Base-by-base conservation (phyloP, 139 green algal genomes). In the Pleodorina starrii region DNA sequence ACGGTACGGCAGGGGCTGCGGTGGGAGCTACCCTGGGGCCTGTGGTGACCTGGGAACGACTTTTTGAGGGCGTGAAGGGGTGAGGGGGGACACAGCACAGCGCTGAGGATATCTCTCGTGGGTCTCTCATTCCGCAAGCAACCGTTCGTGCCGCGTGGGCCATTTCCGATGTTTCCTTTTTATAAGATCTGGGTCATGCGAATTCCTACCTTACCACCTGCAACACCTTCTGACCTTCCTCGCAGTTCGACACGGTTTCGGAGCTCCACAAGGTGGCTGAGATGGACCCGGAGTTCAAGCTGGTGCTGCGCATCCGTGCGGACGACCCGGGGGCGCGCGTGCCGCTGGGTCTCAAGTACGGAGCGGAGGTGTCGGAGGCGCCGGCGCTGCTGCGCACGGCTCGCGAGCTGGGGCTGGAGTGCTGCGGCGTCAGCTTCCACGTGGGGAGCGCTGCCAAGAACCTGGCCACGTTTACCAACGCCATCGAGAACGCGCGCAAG, bases 381-480 rank as follows among this genome's bases (percentile, higher is more conserved):
- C 42, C 91, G 17, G 60, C 48, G 32, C 91, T 98, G 84, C 90
- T 98, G 66, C n/a, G 35, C 9, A 85, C 78, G 21, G 95, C 95
- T 12, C 68, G 90, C 66, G 23, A 63, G 38, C 91, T 97, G 63
- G 92, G 92, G 17, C 71, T 89, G n/a, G 44, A 59, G 36, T 71
- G 99, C 32, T 93, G 94, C 36, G 98, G 98, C 54, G 94, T 99
- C 6, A 96, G 94, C 35, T 99, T 99, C 96, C 98, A 99, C 92
- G 98, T 99, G 14, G 98, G 98, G 86, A 96, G 87, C 54, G 97
- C 94, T 35, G 94, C 93, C 46, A 95, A 94, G 59, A 96, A 98
- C 93, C 92, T 96, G 12, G 80, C 73, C 27, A 94, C 97, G 25
- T 99, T 97, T 85, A 78, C 72, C 0, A 89, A 90, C 29, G 98